These are phyloP conservation scores for Gossypium arboreum DNA, from an alignment of 345 rosid genomes.

Conservation along the genomic window DNA sequence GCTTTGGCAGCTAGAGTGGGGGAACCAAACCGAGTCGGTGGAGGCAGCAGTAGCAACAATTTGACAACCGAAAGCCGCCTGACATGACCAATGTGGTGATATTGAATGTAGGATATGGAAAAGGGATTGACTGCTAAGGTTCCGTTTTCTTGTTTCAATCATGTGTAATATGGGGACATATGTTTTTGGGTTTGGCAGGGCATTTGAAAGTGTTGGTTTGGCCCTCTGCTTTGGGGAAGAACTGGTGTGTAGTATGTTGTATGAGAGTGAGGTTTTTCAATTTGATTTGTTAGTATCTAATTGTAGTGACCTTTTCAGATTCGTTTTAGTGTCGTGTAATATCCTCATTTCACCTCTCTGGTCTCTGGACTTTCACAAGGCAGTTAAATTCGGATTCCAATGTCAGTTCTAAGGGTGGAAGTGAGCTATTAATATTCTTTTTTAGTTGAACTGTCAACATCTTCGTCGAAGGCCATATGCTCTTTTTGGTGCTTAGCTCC, in stretches of 20 bases:
- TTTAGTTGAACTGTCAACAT: too few species aligned
- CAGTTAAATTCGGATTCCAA: neutral
- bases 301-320: conserved; percentile 24
- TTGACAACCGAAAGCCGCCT: too few species aligned
- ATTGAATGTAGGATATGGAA: conserved; percentile 26
- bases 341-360: neutral
- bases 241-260: conserved; percentile 38
- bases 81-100: neutral
- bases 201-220: conserved; percentile 31
- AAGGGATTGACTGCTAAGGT: conserved; percentile 3
- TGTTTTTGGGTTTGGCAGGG: conserved; percentile 19
- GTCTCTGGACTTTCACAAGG: neutral
- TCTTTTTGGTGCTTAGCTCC: too few species aligned
- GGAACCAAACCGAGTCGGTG: too few species aligned
- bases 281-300: conserved; percentile 35
- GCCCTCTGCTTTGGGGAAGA: conserved; percentile 32
- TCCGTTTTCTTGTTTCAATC: conserved; percentile 3
- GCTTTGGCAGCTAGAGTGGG: too few species aligned
- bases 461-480: too few species aligned
- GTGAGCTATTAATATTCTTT: too few species aligned
- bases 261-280: conserved; percentile 37
- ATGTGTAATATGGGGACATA: conserved; percentile 15
- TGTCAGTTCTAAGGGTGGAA: too few species aligned
- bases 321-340: conserved; percentile 6
- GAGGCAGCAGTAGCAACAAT: too few species aligned